A percentile compares a stretch with the other conserved stretches of the same genome.
These are phyloP conservation scores for Apophysomyces trapeziformis DNA, from an alignment of 371 early-diverging fungal species.

Conservation along the genomic window DNA sequence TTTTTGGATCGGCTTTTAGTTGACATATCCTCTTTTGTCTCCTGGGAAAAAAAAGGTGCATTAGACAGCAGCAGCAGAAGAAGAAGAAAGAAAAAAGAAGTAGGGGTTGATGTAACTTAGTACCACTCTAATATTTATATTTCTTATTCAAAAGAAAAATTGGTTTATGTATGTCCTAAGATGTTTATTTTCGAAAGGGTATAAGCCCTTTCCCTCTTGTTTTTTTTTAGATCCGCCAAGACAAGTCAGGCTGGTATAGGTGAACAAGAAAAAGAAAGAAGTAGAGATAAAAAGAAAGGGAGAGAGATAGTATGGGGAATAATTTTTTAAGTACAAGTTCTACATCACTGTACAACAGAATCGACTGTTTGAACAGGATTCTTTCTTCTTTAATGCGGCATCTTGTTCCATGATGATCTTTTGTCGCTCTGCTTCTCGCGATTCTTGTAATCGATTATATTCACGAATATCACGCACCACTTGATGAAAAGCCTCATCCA, in stretches of 20 bases:
- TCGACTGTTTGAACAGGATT: constrained; percentile 6
- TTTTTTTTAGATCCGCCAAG: neutral
- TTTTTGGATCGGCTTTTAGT: no score
- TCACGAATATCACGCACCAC: constrained; percentile 2
- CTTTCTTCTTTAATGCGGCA: constrained; percentile 9
- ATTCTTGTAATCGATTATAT: constrained; percentile 9
- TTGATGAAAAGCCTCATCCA: constrained; percentile 6
- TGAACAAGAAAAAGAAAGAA: no score
- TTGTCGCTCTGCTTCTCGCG: constrained; percentile 4
- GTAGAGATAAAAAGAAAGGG: neutral
- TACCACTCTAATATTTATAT: no score
- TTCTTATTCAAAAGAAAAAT: no score
- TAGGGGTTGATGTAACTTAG: no score
- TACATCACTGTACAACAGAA: constrained; percentile 6
- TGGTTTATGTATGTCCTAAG: no score
- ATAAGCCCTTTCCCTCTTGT: neutral
- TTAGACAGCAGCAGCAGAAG: no score
- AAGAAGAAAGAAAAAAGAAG: no score
- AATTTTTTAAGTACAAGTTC: neutral
- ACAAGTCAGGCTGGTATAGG: neutral
- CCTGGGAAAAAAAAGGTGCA: no score
- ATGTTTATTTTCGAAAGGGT: no score
- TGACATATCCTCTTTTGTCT: no score
- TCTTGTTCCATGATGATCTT: neutral
- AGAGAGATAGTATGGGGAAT: neutral